These are phyloP conservation scores for Ehretia macrophylla DNA, from an alignment of 257 asterid genomes.

Conservation along the genomic window DNA sequence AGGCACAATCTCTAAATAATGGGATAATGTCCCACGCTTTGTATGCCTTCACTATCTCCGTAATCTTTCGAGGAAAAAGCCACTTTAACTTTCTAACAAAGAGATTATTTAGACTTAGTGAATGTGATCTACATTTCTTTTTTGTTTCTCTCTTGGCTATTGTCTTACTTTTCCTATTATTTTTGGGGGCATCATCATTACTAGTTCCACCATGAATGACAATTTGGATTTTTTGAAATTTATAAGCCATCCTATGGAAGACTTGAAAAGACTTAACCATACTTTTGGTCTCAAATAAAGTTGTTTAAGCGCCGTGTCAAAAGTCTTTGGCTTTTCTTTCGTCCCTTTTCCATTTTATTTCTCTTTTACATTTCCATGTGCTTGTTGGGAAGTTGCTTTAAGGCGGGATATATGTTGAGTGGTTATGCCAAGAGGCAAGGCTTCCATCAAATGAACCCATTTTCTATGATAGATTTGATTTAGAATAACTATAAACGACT, in stretches of 20 bases:
- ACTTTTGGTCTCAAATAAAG: constrained; percentile 10
- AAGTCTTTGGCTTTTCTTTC: background rate
- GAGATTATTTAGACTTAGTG: constrained; percentile 31
- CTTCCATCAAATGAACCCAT: no score
- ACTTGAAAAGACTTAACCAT: constrained; percentile 3
- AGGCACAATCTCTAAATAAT: background rate
- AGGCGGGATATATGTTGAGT: no score
- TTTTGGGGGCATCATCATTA: constrained; percentile 52
- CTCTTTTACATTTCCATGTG: background rate
- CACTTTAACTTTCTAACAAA: constrained; percentile 34
- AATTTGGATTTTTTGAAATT: constrained; percentile 8
- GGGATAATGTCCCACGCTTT: constrained; percentile 2
- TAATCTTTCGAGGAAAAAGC: constrained; percentile 28
- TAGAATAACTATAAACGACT: no score
- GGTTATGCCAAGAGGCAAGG: no score
- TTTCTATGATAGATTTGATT: no score
- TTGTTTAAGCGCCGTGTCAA: constrained; percentile 13
- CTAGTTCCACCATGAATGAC: constrained; percentile 40
- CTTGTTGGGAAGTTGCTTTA: background rate
- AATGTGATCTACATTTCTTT: constrained; percentile 12
- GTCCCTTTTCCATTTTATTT: background rate
- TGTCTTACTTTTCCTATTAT: constrained; percentile 16
- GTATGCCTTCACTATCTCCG: constrained; percentile 17
- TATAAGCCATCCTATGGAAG: background rate
- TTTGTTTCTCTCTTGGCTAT: constrained; percentile 12